A percentile compares a stretch with the other conserved stretches of the same genome.
Evolutionary conservation across 2,329 filamentous ascomycete species (phyloP).

Genomic region (Verticillium dahliae): DNA sequence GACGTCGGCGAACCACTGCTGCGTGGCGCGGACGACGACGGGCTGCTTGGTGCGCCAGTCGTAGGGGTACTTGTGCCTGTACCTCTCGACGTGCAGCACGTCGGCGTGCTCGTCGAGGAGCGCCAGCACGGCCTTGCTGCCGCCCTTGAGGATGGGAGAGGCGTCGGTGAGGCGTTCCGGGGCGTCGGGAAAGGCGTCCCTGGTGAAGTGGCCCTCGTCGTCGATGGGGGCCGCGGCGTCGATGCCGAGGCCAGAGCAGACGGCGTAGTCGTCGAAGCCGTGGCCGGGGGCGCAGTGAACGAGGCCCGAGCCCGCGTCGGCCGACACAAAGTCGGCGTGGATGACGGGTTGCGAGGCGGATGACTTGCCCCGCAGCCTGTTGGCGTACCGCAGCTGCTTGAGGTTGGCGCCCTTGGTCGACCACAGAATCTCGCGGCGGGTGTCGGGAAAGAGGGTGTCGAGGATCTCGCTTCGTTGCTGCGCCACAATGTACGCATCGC

Average conservation of each 20-base stretch:
- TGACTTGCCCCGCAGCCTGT: slow-evolving; percentile 57
- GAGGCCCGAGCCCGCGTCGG: slow-evolving; percentile 86
- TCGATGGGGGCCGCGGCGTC: slow-evolving; percentile 77
- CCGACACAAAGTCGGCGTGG: slow-evolving; percentile 81
- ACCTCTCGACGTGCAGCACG: slow-evolving; percentile 63
- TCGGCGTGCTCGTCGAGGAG: slow-evolving; percentile 50
- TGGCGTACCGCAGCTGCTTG: slow-evolving; percentile 59
- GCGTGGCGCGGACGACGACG: slow-evolving; percentile 84
- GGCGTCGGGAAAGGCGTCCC: slow-evolving; percentile 66
- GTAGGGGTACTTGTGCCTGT: slow-evolving; percentile 92
- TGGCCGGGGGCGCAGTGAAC: slow-evolving; percentile 93
- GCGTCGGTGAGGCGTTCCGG: slow-evolving; percentile 59
- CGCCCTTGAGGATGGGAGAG: slow-evolving; percentile 64
- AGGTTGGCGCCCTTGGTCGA: slow-evolving; percentile 61
- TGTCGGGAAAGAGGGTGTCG: slow-evolving; percentile 42
- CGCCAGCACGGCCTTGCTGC: slow-evolving; percentile 62
- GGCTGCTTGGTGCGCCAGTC: slow-evolving; percentile 96
- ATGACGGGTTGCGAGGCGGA: slow-evolving; percentile 63
- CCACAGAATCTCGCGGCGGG: slow-evolving; percentile 37
- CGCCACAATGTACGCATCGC: slow-evolving; percentile 63
- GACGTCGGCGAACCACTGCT: slow-evolving; percentile 97
- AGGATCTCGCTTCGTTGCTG: slow-evolving; percentile 59
- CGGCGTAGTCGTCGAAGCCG: slow-evolving; percentile 92
- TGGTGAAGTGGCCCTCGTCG: slow-evolving; percentile 73
- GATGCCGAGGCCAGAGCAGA: slow-evolving; percentile 65